These are phyloP conservation scores for Lagerstroemia speciosa DNA, from an alignment of 345 rosid species.

Conservation along the genomic window DNA sequence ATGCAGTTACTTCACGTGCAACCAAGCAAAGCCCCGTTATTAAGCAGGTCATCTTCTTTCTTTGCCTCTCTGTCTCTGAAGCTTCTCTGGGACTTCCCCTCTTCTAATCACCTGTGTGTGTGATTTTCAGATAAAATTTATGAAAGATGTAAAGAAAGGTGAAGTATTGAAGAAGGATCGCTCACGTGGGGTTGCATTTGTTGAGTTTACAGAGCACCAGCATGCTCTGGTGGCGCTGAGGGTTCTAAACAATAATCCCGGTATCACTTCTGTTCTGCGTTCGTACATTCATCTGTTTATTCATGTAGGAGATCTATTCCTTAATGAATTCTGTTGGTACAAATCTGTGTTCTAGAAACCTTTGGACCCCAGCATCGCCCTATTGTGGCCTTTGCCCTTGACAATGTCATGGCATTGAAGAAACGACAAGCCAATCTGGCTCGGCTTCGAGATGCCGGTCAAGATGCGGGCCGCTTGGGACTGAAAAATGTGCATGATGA, in stretches of 20 bases:
- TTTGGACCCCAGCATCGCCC: slow-evolving; percentile 79
- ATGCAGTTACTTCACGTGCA: slow-evolving; percentile 81
- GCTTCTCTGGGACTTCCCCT: neutral
- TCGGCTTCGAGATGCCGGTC: slow-evolving; percentile 28
- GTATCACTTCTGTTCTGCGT: slow-evolving; percentile 20
- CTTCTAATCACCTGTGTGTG: neutral
- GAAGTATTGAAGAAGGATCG: slow-evolving; percentile 50
- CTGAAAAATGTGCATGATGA: slow-evolving; percentile 18
- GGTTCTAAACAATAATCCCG: slow-evolving; percentile 90
- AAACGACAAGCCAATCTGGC: slow-evolving; percentile 41
- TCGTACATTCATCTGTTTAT: neutral
- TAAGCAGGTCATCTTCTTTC: slow-evolving; percentile 48
- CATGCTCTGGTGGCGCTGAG: slow-evolving; percentile 91
- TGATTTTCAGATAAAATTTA: slow-evolving; percentile 55
- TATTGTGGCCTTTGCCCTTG: slow-evolving; percentile 74
- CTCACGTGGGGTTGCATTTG: slow-evolving; percentile 85
- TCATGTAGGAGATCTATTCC: neutral
- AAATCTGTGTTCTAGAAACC: slow-evolving; percentile 38
- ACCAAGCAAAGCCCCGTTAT: slow-evolving; percentile 78
- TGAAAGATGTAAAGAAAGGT: slow-evolving; percentile 59
- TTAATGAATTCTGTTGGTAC: neutral
- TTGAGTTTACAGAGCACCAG: slow-evolving; percentile 71
- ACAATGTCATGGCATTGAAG: slow-evolving; percentile 70
- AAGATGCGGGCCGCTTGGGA: slow-evolving; percentile 16
- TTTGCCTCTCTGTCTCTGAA: neutral